Evolutionary conservation across 306 rosid species (phyloP).

Genomic region (Cercis canadensis): DNA sequence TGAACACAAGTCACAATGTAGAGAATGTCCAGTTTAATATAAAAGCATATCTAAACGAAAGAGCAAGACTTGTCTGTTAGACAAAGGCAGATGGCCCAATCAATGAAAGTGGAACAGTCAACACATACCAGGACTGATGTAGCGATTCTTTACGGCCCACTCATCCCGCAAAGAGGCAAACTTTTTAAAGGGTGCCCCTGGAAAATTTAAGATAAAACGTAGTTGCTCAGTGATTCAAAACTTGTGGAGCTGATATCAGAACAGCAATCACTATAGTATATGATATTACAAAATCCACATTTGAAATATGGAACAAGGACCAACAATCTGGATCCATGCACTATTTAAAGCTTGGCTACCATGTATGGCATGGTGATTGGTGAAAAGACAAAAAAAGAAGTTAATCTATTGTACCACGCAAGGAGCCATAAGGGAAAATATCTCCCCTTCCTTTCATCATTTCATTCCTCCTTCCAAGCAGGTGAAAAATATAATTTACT

Average conservation of each 20-base stretch:
- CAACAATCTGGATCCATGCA: conserved; percentile 21
- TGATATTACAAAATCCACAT: conserved; percentile 22
- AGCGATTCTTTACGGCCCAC: conserved; percentile 91
- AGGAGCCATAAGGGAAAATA: neutral
- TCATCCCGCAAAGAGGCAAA: conserved; percentile 83
- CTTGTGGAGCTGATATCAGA: conserved; percentile 15
- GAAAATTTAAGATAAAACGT: conserved; percentile 31
- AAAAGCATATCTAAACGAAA: neutral
- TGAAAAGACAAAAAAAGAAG: neutral
- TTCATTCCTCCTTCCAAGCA: conserved; percentile 25
- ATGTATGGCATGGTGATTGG: too few species aligned
- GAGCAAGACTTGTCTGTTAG: neutral
- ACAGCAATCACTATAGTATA: conserved; percentile 17
- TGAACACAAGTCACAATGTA: neutral
- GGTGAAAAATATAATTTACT: conserved; percentile 21
- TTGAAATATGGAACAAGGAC: neutral
- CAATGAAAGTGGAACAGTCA: neutral
- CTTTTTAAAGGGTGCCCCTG: conserved; percentile 97
- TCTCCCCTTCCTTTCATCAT: neutral
- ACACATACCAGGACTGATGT: conserved; percentile 83
- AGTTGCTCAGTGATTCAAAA: conserved; percentile 27
- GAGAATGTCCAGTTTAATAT: conserved; percentile 21
- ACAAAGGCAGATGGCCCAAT: neutral
- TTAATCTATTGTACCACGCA: neutral
- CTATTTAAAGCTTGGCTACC: too few species aligned